phyloP scores from a whole-genome alignment of 1,139 yeast genomes.

The Candida mesenterica region DNA sequence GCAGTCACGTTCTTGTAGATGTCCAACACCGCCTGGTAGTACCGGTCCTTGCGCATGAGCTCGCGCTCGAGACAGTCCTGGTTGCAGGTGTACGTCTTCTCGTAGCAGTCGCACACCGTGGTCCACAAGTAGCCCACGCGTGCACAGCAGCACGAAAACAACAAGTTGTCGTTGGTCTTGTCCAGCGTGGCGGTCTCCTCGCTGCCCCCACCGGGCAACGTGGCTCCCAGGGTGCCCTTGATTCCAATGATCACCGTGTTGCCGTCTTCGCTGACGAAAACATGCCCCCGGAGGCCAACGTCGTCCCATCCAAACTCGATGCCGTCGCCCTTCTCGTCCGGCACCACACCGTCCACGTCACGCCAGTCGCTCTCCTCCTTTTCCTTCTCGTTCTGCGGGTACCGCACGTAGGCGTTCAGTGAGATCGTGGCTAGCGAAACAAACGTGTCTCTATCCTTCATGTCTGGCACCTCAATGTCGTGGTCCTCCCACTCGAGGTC shows the following conservation, averaged over 20 bases:
- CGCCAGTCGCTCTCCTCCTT: slow-evolving; percentile 69
- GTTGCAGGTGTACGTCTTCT: slow-evolving; percentile 82
- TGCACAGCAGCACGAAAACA: slow-evolving; percentile 97
- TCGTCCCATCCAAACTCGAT: slow-evolving; percentile 80
- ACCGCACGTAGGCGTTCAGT: slow-evolving; percentile 83
- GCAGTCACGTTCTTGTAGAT: slow-evolving; percentile 70
- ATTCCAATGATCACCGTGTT: slow-evolving; percentile 75
- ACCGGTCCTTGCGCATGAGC: slow-evolving; percentile 69
- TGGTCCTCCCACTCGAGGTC: slow-evolving; percentile 55
- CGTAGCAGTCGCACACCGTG: slow-evolving; percentile 93
- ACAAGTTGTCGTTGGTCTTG: slow-evolving; percentile 79
- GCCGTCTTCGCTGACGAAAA: slow-evolving; percentile 67
- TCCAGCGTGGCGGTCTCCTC: slow-evolving; percentile 80
- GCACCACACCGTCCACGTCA: slow-evolving; percentile 66
- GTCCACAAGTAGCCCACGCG: slow-evolving; percentile 89
- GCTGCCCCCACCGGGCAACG: slow-evolving; percentile 68
- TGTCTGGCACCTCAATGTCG: slow-evolving; percentile 62
- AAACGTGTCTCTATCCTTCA: slow-evolving; percentile 70
- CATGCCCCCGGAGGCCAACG: slow-evolving; percentile 86
- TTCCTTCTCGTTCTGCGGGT: slow-evolving; percentile 64
- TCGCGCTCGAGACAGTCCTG: slow-evolving; percentile 83
- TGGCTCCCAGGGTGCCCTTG: slow-evolving; percentile 93
- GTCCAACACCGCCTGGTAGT: slow-evolving; percentile 78
- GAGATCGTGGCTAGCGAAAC: slow-evolving; percentile 81
- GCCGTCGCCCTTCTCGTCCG: slow-evolving; percentile 33